A percentile compares a stretch with the other conserved stretches of the same genome.
phyloP scores from a whole-genome alignment of 2,329 filamentous ascomycete genomes.

The Monilinia aucupariae region DNA sequence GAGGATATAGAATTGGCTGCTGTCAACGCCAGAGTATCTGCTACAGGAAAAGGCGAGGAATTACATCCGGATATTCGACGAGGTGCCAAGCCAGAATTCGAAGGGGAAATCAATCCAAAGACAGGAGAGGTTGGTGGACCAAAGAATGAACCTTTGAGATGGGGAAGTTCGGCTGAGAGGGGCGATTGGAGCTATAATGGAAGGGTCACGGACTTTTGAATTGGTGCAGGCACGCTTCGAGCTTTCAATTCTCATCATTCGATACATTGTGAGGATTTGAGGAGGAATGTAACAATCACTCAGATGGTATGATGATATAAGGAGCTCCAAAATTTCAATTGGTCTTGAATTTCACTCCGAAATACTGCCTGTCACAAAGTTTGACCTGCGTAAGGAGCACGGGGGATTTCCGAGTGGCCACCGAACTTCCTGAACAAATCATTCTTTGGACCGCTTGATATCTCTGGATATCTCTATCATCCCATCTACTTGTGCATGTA shows the following conservation, averaged over 20 bases:
- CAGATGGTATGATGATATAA: not conserved
- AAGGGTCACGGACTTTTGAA: conserved; percentile 80
- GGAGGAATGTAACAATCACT: not conserved
- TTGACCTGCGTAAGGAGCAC: not conserved
- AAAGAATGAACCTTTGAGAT: conserved; percentile 92
- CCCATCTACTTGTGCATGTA: not conserved
- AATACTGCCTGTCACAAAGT: no score
- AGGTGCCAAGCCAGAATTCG: conserved; percentile 84
- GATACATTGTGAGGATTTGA: not conserved
- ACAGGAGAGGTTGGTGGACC: conserved; percentile 95
- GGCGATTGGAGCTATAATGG: conserved; percentile 89
- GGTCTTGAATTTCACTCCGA: not conserved
- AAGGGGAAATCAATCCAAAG: conserved; percentile 84
- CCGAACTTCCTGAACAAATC: not conserved
- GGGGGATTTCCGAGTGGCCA: not conserved
- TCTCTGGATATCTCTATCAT: not conserved
- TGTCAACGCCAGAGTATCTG: conserved; percentile 42
- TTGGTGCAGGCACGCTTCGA: not conserved
- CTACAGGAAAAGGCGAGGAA: conserved; percentile 56
- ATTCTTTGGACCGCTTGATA: not conserved
- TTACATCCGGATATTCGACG: conserved; percentile 65
- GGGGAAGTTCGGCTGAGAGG: conserved; percentile 63
- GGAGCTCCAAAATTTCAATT: not conserved
- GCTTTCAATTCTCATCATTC: not conserved
- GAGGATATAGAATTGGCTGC: conserved; percentile 29